Base-by-base conservation (phyloP, 2,329 filamentous ascomycete species). In the Fusarium gaditjirri region DNA sequence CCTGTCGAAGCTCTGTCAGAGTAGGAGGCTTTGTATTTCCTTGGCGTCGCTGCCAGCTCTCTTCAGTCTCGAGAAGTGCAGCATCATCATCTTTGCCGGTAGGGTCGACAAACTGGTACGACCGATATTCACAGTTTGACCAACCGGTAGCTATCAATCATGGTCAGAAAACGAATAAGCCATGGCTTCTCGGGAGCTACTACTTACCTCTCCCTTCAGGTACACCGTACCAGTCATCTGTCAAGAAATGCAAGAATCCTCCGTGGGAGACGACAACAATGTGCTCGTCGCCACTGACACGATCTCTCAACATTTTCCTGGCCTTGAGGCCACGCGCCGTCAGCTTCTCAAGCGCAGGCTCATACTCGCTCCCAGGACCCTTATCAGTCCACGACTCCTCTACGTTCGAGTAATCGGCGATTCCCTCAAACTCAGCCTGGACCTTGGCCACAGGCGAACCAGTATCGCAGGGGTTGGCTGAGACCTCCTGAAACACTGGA, bases 231-330 rank as follows among this genome's bases (percentile, higher is more conserved):
- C 91, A 97, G 77, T 97, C 94, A 73, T 94, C 89, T 1, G 93
- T 96, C 70, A 97, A 83, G 76, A 94, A 97, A 80, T 97, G 94
- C 76, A 97, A 79, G 75, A 95, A 93, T 2, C 92, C 93, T 4
- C 94, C 94, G 76, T 97, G 94, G 6, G 93, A 92, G 12, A 97
- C 93, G 4, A 94, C 86, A 0, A 92, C 89, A 33, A 97, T 88
- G 74, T 95, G 88, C 7, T 83, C 84, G 76, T 93, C 90, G 0
- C 72, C 78, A 75, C 92, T 67, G 3, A 79, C 79, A 56, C 83
- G 76, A 44, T 86, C 82, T 21, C 87, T 79, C 67, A 96, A 79
- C 82, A 87, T 90, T 17, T 83, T 75, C 46, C 93, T 84, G 10
- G 90, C 89, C 29, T 85, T 85, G n/a, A 83, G 82, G 1, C 92